Base-by-base conservation (phyloP, 352 stramenopile species). In the Aphanomyces cochlioides region DNA sequence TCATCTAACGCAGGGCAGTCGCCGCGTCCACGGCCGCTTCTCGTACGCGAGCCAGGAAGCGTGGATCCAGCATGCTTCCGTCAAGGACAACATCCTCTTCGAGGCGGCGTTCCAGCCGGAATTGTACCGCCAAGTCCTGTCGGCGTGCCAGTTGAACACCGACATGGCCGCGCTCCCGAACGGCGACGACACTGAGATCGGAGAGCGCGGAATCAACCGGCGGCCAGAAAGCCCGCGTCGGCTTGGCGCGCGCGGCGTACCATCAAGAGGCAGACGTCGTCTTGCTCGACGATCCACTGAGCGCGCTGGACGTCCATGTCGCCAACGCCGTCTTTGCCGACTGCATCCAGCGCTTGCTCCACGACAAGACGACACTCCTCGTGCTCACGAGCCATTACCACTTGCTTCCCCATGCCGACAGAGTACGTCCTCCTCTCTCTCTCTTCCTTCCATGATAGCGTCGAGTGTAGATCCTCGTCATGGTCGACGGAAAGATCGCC, bases 21-120 rank as follows among this genome's bases (percentile, higher is more conserved):
- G 80, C 87, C 5, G n/a, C 17, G 81, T 95, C 3, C 69, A 72
- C 8, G 77, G 97, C 5, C 83, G 85, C 19, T 96, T 96, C 6
- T 90, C 81, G 19, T 99, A 98, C 67, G 89, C 96, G 56, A 78
- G 88, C n/a, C 95, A 98, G 78, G 92, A 89, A 28, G 80, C 96
- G 12, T 99, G 97, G 72, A 98, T 99, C 60, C 85, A 98, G 69
- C 99, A 99, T 77, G 90, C 87, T 41, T 97, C 86, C 0, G 74
- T 99, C 17, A 82, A 86, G 17, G 89, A 98, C 41, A 99, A 99
- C 77, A 97, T 99, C 67, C 83, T 97, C 37, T 99, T 99, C 75
- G 92, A 85, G 0, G 61, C 85, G 15, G 76, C 78, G 4, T 93
- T 83, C 40, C 70, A 95, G 38, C 72, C 68, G 7, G 77, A 78